Base-by-base conservation (phyloP, 441 rosid species). In the Erodium texanum region DNA sequence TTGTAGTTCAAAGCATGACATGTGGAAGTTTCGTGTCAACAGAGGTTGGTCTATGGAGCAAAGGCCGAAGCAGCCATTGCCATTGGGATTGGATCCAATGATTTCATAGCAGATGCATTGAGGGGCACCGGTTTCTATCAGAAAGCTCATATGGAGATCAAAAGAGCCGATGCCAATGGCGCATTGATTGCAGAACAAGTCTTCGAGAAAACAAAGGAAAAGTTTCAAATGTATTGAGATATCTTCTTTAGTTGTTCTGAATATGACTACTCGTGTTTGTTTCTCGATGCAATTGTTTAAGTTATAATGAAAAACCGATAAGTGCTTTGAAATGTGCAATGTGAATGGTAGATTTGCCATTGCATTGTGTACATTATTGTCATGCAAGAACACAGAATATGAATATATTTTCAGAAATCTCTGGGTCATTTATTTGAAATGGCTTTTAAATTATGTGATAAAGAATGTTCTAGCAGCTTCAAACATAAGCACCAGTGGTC, bases 31-130 rank as follows among this genome's bases (percentile, higher is more conserved):
- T 27, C 29, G 1, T 27, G 29, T 27, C 7, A 41, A 20, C 82
- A 89, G 95, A 82, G 92, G 70, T 68, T 88, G 85, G 89, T 92
- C 27, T 87, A 83, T 38, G 95, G 93, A 79, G 96, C 86, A 22
- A 80, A 89, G 81, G 96, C 95, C 0, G 89, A 92, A 81, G 95
- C 98, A 67, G 95, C 93, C 16, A 84, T 89, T 61, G 92, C 96
- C 8, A 38, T 38, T 38, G 99, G 85, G 34, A 38, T 38, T 38
- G 99, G 85, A 41, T 87, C 87, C 24, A 85, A 88, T 69, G 85
- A 84, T 68, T 89, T 91, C 83, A 88, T 89, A 8, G 88, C 92
- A 0, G 95, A 89, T 76, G 89, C 92, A 0, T 69, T 88, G 34
- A 85, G 93, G 76, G 96, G 95, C 2, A 89, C 96, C 0, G 86